These are phyloP conservation scores for Paecilomyces sp. DNA, from an alignment of 2,329 filamentous ascomycete genomes.

Conservation along the genomic window DNA sequence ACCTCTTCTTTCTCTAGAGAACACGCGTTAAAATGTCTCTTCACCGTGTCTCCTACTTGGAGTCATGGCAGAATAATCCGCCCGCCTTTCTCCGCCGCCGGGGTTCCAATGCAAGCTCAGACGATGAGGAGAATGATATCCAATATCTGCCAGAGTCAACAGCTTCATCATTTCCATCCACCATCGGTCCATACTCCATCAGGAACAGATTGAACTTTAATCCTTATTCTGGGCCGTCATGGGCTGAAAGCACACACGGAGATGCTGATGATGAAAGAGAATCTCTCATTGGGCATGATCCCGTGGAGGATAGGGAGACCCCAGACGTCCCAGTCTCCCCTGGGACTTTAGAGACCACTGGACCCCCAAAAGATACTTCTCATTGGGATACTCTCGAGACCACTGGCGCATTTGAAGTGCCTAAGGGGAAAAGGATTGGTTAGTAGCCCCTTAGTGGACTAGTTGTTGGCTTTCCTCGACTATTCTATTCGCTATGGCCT, in stretches of 20 bases:
- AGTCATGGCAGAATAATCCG: conserved; percentile 34
- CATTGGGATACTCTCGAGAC: conserved; percentile 18
- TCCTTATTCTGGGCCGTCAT: conserved; percentile 32
- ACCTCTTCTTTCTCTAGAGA: not conserved
- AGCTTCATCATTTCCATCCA: conserved; percentile 28
- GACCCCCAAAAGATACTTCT: conserved; percentile 9
- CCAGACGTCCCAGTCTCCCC: conserved; percentile 4
- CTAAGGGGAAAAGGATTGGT: conserved; percentile 47
- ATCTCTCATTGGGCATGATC: conserved; percentile 15
- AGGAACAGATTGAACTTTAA: conserved; percentile 35
- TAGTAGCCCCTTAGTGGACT: conserved; percentile 15
- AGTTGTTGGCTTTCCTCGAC: no score
- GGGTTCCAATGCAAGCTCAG: conserved; percentile 15
- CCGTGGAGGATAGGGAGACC: conserved; percentile 10
- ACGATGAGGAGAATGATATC: conserved; percentile 16
- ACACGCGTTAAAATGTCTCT: conserved; percentile 31
- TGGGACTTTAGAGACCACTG: conserved; percentile 5
- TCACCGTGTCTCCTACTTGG: conserved; percentile 35
- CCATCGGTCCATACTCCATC: conserved; percentile 15
- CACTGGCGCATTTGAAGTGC: conserved; percentile 47
- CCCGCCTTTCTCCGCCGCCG: conserved; percentile 18
- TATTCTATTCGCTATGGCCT: not conserved
- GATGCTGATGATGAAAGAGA: conserved; percentile 20
- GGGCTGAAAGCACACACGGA: conserved; percentile 23
- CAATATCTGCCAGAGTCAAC: conserved; percentile 24